phyloP scores from a whole-genome alignment of 2,329 filamentous ascomycete species.

The Amauroascus verrucosus region DNA sequence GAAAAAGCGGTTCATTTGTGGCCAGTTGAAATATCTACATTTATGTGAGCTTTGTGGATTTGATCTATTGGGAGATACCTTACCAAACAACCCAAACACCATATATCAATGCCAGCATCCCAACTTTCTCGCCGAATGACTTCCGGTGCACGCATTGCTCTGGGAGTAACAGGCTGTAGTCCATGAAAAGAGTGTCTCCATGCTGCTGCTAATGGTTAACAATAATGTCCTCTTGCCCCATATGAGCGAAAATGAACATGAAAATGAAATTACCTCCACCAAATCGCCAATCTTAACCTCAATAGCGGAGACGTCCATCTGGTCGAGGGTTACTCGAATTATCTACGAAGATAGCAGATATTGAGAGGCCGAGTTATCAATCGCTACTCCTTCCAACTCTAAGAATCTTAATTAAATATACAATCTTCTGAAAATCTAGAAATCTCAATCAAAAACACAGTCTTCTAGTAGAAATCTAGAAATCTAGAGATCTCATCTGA shows the following conservation, averaged over 20 bases:
- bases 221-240: slow-evolving; percentile 3
- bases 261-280: slow-evolving; percentile 18
- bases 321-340: slow-evolving; percentile 15
- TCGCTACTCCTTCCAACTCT: slow-evolving; percentile 7
- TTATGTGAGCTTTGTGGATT: not conserved
- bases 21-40: slow-evolving; percentile 19
- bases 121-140: slow-evolving; percentile 15
- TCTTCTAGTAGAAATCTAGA: too few relatives aligned
- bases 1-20: slow-evolving; percentile 19
- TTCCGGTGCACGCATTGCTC: slow-evolving; percentile 18
- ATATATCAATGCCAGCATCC: slow-evolving; percentile 18
- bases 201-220: slow-evolving; percentile 4
- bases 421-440: too few relatives aligned
- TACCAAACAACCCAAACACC: slow-evolving; percentile 21
- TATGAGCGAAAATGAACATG: not conserved
- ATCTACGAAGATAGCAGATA: slow-evolving; percentile 20
- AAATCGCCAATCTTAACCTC: slow-evolving; percentile 19
- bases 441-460: too few relatives aligned
- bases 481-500: too few relatives aligned
- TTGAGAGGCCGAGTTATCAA: slow-evolving; percentile 17
- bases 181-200: slow-evolving; percentile 9
- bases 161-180: slow-evolving; percentile 16
- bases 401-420: too few relatives aligned
- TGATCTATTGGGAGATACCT: slow-evolving; percentile 8
- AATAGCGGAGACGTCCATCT: slow-evolving; percentile 13